Percentiles rank a stretch among this genome's conserved stretches.
Conservation (phyloP, 306 rosid genomes). For the Fagus sylvatica region DNA sequence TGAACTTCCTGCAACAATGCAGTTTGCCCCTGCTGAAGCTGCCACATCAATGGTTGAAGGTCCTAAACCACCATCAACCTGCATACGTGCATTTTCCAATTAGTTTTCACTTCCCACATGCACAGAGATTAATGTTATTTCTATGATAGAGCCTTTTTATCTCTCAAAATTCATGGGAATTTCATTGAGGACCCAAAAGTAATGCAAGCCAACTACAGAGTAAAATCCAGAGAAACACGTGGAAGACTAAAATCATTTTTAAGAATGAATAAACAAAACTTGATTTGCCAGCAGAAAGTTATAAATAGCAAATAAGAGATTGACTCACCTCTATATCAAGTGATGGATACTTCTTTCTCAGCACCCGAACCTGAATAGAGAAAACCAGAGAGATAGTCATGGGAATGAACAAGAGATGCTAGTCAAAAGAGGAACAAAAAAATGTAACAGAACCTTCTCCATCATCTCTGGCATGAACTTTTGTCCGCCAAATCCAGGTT, state of each 20-base stretch:
- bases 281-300: constrained; percentile 10
- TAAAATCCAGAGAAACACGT: too few species aligned
- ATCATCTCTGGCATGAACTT: constrained; percentile 88
- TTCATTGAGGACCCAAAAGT: too few species aligned
- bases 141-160: too few species aligned
- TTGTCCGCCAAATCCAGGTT: constrained; percentile 99
- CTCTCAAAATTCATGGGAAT: too few species aligned
- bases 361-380: constrained; percentile 62
- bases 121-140: not conserved
- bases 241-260: too few species aligned
- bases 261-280: too few species aligned
- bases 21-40: constrained; percentile 87
- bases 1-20: constrained; percentile 97
- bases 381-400: constrained; percentile 4
- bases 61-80: constrained; percentile 98
- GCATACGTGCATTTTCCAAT: constrained; percentile 28
- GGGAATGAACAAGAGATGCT: not conserved
- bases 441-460: constrained; percentile 64
- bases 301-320: constrained; percentile 13
- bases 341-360: constrained; percentile 87
- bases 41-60: constrained; percentile 84
- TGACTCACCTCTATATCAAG: constrained; percentile 82
- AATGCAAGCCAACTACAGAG: too few species aligned
- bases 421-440: constrained; percentile 19
- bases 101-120: not conserved